Evolutionary conservation across 2,329 filamentous ascomycete species (phyloP).

Genomic region (Aschersonia sp.): DNA sequence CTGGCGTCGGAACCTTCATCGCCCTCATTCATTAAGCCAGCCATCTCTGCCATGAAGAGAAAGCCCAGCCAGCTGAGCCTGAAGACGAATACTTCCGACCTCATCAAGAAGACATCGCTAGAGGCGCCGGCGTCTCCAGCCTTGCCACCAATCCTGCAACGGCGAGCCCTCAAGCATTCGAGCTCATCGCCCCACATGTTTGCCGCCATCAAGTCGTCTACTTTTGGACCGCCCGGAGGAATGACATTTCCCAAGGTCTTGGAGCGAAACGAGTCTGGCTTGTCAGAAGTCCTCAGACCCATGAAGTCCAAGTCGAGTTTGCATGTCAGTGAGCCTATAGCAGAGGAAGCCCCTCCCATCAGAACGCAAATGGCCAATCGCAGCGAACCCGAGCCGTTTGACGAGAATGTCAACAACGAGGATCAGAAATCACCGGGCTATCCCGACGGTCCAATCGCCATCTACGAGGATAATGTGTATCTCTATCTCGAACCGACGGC

Average conservation of each 20-base stretch:
- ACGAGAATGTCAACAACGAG: constrained; percentile 57
- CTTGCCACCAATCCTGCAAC: constrained; percentile 43
- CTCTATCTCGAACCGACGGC: constrained; percentile 69
- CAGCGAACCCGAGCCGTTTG: constrained; percentile 39
- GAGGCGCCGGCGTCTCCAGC: constrained; percentile 42
- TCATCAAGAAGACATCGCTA: constrained; percentile 30
- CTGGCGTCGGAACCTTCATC: constrained; percentile 53
- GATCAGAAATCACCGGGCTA: constrained; percentile 74
- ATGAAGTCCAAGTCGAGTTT: constrained; percentile 25
- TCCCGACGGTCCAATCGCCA: constrained; percentile 67
- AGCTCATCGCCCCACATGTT: constrained; percentile 55
- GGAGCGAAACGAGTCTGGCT: constrained; percentile 43
- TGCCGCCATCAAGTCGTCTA: constrained; percentile 41
- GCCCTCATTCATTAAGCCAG: constrained; percentile 68
- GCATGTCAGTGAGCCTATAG: constrained; percentile 28
- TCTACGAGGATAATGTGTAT: constrained; percentile 65
- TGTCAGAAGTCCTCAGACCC: constrained; percentile 43
- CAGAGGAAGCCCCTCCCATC: constrained; percentile 44
- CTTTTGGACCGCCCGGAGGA: constrained; percentile 45
- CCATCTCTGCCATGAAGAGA: constrained; percentile 54
- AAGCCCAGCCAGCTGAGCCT: constrained; percentile 69
- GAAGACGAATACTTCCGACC: constrained; percentile 52
- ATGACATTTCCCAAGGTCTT: constrained; percentile 50
- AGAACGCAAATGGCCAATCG: constrained; percentile 47
- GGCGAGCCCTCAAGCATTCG: constrained; percentile 51